Evolutionary conservation across 495 filamentous ascomycete genomes (phyloP).

Genomic region (Aspergillus sclerotiicarbonarius): DNA sequence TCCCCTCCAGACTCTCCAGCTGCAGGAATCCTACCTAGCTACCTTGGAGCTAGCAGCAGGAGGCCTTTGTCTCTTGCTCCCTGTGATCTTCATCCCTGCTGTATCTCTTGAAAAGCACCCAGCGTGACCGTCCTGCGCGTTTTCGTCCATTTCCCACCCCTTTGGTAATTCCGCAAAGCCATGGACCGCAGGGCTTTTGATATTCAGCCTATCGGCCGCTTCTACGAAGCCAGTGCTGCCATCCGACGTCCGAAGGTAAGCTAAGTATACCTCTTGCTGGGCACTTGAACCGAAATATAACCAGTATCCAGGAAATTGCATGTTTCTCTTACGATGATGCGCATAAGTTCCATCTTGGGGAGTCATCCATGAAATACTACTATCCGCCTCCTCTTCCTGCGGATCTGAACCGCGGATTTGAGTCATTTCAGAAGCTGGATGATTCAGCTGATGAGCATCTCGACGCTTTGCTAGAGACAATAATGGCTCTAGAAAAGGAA

Average conservation of each 20-base stretch:
- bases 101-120: not conserved
- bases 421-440: slow-evolving; percentile 80
- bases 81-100: not conserved
- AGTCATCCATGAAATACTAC: slow-evolving; percentile 81
- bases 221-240: slow-evolving; percentile 57
- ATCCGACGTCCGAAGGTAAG: slow-evolving; percentile 68
- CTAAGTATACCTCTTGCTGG: slow-evolving; percentile 3
- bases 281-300: not conserved
- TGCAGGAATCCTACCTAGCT: not conserved
- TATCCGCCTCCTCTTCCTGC: slow-evolving; percentile 71
- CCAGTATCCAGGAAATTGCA: slow-evolving; percentile 66
- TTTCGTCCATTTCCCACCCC: not conserved
- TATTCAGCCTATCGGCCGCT: slow-evolving; percentile 61
- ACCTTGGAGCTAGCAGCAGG: no score
- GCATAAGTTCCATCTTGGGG: slow-evolving; percentile 71
- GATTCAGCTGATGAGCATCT: slow-evolving; percentile 82
- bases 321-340: slow-evolving; percentile 88
- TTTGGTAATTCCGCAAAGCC: not conserved
- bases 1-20: not conserved
- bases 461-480: slow-evolving; percentile 75
- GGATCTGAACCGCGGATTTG: slow-evolving; percentile 75
- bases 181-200: slow-evolving; percentile 50
- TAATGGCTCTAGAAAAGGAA: slow-evolving; percentile 67
- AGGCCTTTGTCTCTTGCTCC: not conserved
- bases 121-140: not conserved